Conservation (phyloP, 352 stramenopile species). For the Phytophthora uliginosa region DNA sequence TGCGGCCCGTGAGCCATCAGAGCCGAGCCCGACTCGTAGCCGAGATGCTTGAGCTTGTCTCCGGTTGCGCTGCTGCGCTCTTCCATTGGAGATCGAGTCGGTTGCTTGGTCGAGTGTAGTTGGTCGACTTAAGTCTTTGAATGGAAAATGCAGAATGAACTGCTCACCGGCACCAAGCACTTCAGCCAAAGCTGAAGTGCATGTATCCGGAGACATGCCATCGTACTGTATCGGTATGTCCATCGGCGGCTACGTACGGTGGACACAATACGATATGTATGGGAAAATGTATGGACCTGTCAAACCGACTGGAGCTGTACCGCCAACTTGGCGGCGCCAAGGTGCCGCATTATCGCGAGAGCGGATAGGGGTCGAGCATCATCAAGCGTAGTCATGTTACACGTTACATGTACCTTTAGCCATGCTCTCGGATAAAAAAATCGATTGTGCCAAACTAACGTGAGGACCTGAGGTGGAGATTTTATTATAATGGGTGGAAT, state of each 20-base stretch:
- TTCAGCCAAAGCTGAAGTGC: constrained; percentile 6
- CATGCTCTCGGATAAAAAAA: no score
- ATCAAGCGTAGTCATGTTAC: not conserved
- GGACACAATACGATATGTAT: not conserved
- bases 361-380: not conserved
- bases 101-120: not conserved
- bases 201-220: constrained; percentile 12
- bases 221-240: not conserved
- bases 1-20: constrained; percentile 46
- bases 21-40: constrained; percentile 30
- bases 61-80: constrained; percentile 3
- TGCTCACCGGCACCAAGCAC: not conserved
- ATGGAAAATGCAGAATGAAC: constrained; percentile 19
- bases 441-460: no score
- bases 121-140: constrained; percentile 6
- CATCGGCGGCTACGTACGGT: constrained; percentile 2
- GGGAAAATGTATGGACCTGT: not conserved
- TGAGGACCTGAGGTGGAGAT: no score
- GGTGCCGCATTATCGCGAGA: not conserved
- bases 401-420: no score
- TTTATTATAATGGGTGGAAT: no score
- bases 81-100: constrained; percentile 12
- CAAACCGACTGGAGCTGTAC: not conserved
- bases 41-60: constrained; percentile 16
- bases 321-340: no score